Evolutionary conservation across 129 eudicot genomes (phyloP), one percentile per base, ranked within the genome.

Genomic region (Silybum marianum): DNA sequence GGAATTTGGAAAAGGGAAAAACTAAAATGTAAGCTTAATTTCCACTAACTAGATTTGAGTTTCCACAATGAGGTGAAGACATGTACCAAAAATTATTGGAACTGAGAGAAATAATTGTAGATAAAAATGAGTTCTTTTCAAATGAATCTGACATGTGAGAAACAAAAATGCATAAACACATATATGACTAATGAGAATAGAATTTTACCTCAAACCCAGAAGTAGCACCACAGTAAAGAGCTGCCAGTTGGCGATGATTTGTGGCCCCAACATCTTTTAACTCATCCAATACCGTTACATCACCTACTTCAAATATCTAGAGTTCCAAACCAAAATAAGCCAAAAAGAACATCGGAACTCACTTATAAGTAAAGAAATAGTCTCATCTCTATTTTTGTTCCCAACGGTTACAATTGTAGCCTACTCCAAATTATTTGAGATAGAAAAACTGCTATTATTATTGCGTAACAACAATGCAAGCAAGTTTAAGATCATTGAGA

Each of bases 301-400:
- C 99, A 77, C 99, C 99, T 81, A 95, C 95, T 92, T 95, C 99
- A 79, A 89, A 95, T 77, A 95, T 92, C 99, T 95, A 81, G 13
- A 42, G 24, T 60, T 26, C 73, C 40, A 40, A 34, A 16, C 11
- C 2, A 7, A n/a, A 18, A 58, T 6, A 58, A 58, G 23, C 16
- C 39, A 60, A 60, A n/a, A 79, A 12, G 4, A 72, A 80, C 28
- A 80, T 80, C 34, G 6, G 21, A 58, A 76, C 71, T 60, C 7
- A 60, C 40, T 34, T 23, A 36, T 58, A 80, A 60, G 78, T 54
- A 38, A 58, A 71, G 14, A 28, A 62, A 3, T 8, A n/a, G 69
- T 62, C 26, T 62, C 11, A 7, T n/a, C 69, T 21, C 0, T 62
- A 19, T 9, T n/a, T 21, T 62, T 19, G 69, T 62, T 19, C 69